Evolutionary conservation across 2,329 filamentous ascomycete species (phyloP), one percentile per base, ranked within the genome.

Genomic region (Sarocladium oryzae): DNA sequence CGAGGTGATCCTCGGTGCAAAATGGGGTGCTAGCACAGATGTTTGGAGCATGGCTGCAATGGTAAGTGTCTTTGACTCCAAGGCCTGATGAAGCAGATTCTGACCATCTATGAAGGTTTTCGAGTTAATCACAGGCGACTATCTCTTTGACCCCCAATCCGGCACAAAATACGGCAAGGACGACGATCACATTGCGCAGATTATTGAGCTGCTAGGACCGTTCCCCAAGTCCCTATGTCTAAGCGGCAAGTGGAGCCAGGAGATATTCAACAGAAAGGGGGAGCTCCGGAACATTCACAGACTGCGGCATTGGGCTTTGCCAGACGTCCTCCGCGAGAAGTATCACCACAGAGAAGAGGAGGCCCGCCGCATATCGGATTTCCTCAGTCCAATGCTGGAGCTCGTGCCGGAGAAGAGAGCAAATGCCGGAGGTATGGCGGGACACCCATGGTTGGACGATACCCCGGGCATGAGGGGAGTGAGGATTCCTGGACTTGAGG

Each of bases 1-100:
- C 1, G 93, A 99, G 70, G 93, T 99, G 52, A 97, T 99, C 54
- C 75, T 99, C 18, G 93, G 93, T 35, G 84, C 90, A 2, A 97
- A 97, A 74, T 99, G 93, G 93, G 93, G 93, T 58, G 93, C 93
- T n/a, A 97, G 92, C 66, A 97, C 93, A 2, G 93, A 99, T 69
- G 88, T 97, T 7, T 99, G 93, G 93, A 97, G 92, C 71, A 99
- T 99, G 93, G 91, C 93, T 53, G 88, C 88, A 59, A 99, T 99
- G 93, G 93, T 97, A 78, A 61, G 82, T 64, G 24, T 18, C 15
- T 10, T 16, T 33, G 30, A n/a, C 2, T 8, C 15, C 16, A n/a
- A 30, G 13, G 28, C 28, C 2, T 50, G 41, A 4, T 11, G 38
- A 13, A 43, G 30, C 26, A 28, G 8, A 15, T 15, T 41, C 10